phyloP scores from a whole-genome alignment of 2,329 filamentous ascomycete species.

The Trichoderma pleuroti region DNA sequence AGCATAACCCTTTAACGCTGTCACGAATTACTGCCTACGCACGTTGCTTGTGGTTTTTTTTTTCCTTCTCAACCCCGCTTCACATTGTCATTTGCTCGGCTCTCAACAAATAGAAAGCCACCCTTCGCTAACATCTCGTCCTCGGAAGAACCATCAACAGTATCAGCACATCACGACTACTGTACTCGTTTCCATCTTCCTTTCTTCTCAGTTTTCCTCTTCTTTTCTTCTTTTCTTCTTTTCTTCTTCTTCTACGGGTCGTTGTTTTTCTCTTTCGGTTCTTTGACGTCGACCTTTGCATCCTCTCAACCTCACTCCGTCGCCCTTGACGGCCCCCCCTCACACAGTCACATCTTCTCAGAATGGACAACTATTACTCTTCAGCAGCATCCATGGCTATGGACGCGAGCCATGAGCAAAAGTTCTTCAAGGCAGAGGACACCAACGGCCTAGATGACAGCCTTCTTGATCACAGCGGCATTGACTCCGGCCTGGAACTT shows the following conservation, averaged over 20 bases:
- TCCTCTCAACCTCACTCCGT: conserved; percentile 1
- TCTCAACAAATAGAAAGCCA: not conserved
- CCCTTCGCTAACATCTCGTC: conserved; percentile 14
- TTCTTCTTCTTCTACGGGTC: not conserved
- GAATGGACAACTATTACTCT: conserved; percentile 45
- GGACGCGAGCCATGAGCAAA: conserved; percentile 52
- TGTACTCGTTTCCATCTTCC: not conserved
- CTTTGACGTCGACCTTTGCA: conserved; percentile 5
- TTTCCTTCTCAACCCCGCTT: conserved; percentile 7
- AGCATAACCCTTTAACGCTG: not conserved
- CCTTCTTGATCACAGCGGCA: conserved; percentile 55
- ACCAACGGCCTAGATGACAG: conserved; percentile 59
- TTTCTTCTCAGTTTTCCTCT: not conserved
- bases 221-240: not conserved
- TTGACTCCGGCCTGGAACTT: conserved; percentile 61
- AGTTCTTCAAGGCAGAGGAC: conserved; percentile 60
- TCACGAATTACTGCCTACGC: conserved; percentile 11
- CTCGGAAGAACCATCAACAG: conserved; percentile 2
- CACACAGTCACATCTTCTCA: not conserved
- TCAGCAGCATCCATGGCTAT: conserved; percentile 47
- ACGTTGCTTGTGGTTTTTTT: not conserved
- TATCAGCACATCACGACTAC: conserved; percentile 15
- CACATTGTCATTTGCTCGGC: conserved; percentile 1
- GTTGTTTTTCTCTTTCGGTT: not conserved
- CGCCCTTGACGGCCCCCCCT: not conserved